Base-by-base conservation (phyloP, 2,329 filamentous ascomycete species). In the Hymenoscyphus albidus region DNA sequence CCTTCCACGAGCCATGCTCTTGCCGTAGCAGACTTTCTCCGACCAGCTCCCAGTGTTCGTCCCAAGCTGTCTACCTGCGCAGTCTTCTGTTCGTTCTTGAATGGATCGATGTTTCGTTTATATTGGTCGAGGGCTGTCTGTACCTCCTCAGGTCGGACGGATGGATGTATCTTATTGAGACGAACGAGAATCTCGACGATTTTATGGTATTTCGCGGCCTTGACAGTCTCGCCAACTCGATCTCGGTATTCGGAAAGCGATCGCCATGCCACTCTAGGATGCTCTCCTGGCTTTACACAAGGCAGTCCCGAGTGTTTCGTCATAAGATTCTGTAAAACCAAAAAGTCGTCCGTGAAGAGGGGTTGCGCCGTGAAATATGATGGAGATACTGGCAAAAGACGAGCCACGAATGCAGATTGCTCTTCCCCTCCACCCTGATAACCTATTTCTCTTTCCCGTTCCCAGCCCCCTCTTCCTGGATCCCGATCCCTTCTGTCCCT, bases 361-460 rank as follows among this genome's bases (percentile, higher is more conserved):
- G 93, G 90, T 67, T 89, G 89, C 61, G 89, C 89, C 61, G 92
- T 93, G 81, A 98, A 99, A 80, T 99, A 99, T n/a, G 94, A 95
- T 2, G 92, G 88, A 42, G 93, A 97, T 32, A 84, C 83, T 22
- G 95, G 95, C 42, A 97, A 81, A 27, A 96, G 81, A 69, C 95
- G 91, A 62, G 91, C 88, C 39, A 68, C 67, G 69, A 86, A 83
- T 32, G 72, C 69, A 35, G 44, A 12, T 51, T 78, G 31, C 71
- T 75, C 58, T 70, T 67, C 57, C 27, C 65, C 66, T 72, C 72
- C 40, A 10, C 67, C 70, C 63, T 63, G 42, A 51, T 51, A 59
- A n/a, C 3, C 32, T 5, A 6, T 7, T 39, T 10, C 44, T 22
- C 4, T 35, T 9, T 14, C 55, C 16, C 18, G 5, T 39, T 10